Evolutionary conservation across 768 basidiomycete species (phyloP).

Genomic region (Boletus rufocinnamomeus): DNA sequence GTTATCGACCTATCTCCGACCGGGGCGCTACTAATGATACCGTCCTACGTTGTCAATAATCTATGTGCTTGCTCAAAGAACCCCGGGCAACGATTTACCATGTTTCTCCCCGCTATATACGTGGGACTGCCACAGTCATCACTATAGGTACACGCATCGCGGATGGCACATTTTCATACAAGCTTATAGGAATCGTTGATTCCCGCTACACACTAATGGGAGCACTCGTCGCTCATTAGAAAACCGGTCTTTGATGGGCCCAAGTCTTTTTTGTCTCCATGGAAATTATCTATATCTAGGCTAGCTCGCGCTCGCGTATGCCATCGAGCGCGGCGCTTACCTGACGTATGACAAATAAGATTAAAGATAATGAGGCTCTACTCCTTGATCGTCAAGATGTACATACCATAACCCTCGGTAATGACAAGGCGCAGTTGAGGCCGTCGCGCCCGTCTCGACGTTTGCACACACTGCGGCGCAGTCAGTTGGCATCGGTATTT

Average conservation of each 20-base stretch:
- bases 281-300: not conserved
- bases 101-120: not conserved
- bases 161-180: not conserved
- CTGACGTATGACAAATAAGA: no score
- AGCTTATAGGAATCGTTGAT: not conserved
- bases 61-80: not conserved
- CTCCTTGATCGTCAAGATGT: no score
- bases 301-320: not conserved
- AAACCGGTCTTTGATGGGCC: not conserved
- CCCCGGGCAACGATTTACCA: not conserved
- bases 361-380: no score
- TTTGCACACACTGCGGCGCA: no score
- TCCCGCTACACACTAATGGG: not conserved
- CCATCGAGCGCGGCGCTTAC: not conserved
- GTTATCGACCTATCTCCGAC: not conserved
- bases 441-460: no score
- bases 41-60: not conserved
- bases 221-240: not conserved
- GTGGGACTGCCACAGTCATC: not conserved
- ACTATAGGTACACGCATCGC: not conserved
- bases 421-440: not conserved
- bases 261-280: not conserved
- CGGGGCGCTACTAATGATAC: not conserved
- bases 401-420: not conserved
- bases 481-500: no score